phyloP scores from a whole-genome alignment of 106 monocot species.

The Acorus calamus region DNA sequence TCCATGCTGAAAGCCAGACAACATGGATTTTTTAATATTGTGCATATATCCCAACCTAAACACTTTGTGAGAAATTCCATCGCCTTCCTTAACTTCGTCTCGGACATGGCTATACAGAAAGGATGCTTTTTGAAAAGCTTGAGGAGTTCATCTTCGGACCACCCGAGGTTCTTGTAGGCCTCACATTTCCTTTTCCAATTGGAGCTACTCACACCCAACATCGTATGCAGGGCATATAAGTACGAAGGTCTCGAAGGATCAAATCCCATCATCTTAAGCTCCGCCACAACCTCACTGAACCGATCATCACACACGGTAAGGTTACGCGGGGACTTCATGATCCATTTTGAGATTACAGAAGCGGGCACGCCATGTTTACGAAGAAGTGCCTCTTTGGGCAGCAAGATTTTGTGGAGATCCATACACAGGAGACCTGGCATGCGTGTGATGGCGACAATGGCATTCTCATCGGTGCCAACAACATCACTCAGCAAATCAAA shows the following conservation, averaged over 20 bases:
- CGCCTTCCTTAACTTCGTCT: neutral
- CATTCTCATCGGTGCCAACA: conserved; percentile 1
- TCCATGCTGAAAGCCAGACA: conserved; percentile 9
- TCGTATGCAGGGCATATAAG: neutral
- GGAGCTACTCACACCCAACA: neutral
- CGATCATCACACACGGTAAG: neutral
- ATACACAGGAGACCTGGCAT: neutral
- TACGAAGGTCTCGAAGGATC: neutral
- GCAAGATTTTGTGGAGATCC: too few species aligned
- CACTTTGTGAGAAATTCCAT: conserved; percentile 1
- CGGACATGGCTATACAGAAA: neutral
- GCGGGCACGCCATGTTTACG: too few species aligned
- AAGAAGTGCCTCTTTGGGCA: too few species aligned
- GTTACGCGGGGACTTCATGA: too few species aligned
- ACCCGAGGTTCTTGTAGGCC: neutral
- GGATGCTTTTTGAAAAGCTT: neutral
- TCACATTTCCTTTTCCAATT: neutral
- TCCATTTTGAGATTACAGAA: too few species aligned
- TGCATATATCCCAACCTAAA: neutral
- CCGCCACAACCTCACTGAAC: neutral
- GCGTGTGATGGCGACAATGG: neutral
- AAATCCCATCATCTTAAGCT: conserved; percentile 1
- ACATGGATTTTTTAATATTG: neutral
- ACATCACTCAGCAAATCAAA: too few species aligned
- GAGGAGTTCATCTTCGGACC: neutral